Conservation (phyloP, 257 asterid genomes). For the Nicotiana undulata region DNA sequence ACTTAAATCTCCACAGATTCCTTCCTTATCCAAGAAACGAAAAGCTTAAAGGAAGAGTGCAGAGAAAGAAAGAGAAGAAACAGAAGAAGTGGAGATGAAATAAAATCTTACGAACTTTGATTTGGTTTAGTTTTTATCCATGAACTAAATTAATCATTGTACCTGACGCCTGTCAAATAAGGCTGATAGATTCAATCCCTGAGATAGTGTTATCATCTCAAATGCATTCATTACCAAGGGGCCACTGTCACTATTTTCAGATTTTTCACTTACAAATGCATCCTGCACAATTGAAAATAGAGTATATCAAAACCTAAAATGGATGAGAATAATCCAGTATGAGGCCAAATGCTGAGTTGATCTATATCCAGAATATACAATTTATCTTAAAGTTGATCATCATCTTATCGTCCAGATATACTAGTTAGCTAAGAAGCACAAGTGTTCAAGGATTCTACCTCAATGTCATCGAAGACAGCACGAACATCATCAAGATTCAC, state of each 20-base stretch:
- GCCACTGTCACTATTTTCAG: conserved; percentile 37
- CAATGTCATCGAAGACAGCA: conserved; percentile 86
- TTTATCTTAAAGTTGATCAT: background rate
- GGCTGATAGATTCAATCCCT: conserved; percentile 88
- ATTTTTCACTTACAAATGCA: conserved; percentile 65
- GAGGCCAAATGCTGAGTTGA: background rate
- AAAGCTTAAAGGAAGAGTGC: background rate
- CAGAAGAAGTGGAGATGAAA: background rate
- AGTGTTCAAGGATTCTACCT: conserved; percentile 37
- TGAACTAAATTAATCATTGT: conserved; percentile 7
- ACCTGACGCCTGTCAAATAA: conserved; percentile 96
- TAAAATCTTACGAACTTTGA: background rate
- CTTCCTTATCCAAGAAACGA: background rate
- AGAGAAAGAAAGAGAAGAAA: background rate
- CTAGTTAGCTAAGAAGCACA: background rate
- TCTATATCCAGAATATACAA: background rate
- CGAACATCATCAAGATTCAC: conserved; percentile 80
- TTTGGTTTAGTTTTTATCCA: background rate
- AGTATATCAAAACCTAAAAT: background rate
- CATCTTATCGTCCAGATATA: background rate
- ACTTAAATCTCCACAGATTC: background rate
- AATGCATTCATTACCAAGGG: conserved; percentile 94
- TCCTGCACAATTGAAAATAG: conserved; percentile 46
- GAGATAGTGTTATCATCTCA: conserved; percentile 97
- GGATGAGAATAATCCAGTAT: background rate